phyloP scores from a whole-genome alignment of 305 asterid genomes.

The Solanum aculeatissimum region DNA sequence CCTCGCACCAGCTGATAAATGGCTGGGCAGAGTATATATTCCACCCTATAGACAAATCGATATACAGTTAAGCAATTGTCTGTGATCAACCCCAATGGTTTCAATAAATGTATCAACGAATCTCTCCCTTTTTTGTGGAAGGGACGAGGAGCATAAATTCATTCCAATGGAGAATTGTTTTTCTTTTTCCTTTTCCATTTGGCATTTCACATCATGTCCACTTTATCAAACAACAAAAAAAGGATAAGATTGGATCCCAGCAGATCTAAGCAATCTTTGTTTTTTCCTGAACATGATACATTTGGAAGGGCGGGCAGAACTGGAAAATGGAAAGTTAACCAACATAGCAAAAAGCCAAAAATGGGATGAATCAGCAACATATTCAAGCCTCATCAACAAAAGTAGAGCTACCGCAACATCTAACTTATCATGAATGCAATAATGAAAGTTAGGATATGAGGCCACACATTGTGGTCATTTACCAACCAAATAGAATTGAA shows the following conservation, averaged over 20 bases:
- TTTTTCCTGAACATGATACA: background rate
- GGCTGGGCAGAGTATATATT: slow-evolving; percentile 81
- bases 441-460: background rate
- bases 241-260: background rate
- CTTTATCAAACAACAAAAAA: background rate
- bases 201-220: background rate
- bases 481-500: background rate
- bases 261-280: background rate
- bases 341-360: background rate
- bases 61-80: slow-evolving; percentile 8
- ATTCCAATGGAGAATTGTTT: background rate
- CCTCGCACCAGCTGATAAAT: slow-evolving; percentile 79
- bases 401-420: background rate
- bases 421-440: background rate
- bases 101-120: background rate
- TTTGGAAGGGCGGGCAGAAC: background rate
- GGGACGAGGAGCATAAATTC: background rate
- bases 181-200: background rate
- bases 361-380: background rate
- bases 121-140: background rate
- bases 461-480: background rate
- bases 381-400: background rate
- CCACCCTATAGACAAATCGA: slow-evolving; percentile 44
- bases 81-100: background rate
- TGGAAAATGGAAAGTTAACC: background rate